Evolutionary conservation across 2,329 filamentous ascomycete genomes (phyloP), one percentile per base, ranked within the genome.

Genomic region (Colletotrichum sp.): DNA sequence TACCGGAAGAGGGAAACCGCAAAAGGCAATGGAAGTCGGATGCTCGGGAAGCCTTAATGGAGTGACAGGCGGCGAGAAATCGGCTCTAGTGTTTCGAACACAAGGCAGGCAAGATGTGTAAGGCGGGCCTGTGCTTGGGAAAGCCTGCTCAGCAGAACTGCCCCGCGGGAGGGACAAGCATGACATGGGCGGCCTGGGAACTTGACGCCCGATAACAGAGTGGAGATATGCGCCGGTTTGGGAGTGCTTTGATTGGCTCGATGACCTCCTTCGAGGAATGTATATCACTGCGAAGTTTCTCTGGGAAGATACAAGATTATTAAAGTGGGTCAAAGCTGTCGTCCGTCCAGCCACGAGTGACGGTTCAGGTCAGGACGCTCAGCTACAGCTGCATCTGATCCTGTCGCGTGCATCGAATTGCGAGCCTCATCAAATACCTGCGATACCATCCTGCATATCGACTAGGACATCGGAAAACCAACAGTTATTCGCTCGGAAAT

Each of bases 101-200:
- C 36, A 68, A 67, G 55, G 38, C 66, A 58, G 30, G 36, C 36
- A 55, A 69, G 43, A 55, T 55, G 55, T 32, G 64, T 58, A 58
- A 63, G 70, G 64, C 65, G 73, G 69, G 73, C 70, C 69, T 75
- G 58, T 75, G 64, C 70, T 73, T 68, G 64, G 58, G 73, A 68
- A 72, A 73, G 73, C 64, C 70, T 75, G 72, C 34, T 36, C 63
- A 48, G 43, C 38, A 36, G 55, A 48, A 65, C 52, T 75, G 74
- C 74, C 74, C 74, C 74, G 74, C 74, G 74, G 70, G 28, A 69
- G 57, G 58, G 48, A 63, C 70, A 57, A 68, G 67, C 65, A 72
- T 67, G 71, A 74, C 71, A 70, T 70, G 57, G 55, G 38, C 55
- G 48, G 52, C 61, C 65, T 60, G 71, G 67, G 28, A 60, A 58